Evolutionary conservation across 495 filamentous ascomycete species (phyloP).

Genomic region (Aspergillus bertholletiae): DNA sequence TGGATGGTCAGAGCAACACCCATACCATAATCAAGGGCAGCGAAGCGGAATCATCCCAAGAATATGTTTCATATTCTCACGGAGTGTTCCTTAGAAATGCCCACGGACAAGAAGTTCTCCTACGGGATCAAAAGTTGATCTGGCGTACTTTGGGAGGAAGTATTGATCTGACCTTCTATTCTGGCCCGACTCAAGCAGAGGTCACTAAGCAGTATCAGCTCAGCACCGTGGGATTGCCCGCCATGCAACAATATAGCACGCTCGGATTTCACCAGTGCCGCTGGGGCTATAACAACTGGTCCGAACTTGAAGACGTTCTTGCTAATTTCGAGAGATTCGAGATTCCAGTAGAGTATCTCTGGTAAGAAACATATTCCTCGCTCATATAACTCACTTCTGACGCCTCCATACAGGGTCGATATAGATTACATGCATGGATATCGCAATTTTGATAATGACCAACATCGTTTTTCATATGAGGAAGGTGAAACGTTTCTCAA

Average conservation of each 20-base stretch:
- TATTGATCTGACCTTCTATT: slow-evolving; percentile 61
- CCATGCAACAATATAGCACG: slow-evolving; percentile 61
- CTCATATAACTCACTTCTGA: background rate
- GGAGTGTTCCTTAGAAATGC: slow-evolving; percentile 62
- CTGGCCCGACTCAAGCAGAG: slow-evolving; percentile 53
- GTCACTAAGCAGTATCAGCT: slow-evolving; percentile 56
- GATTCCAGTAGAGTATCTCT: slow-evolving; percentile 66
- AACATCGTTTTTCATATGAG: slow-evolving; percentile 41
- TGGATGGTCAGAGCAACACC: slow-evolving; percentile 44
- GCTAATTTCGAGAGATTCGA: slow-evolving; percentile 55
- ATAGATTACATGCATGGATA: slow-evolving; percentile 59
- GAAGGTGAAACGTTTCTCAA: slow-evolving; percentile 59
- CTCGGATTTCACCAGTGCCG: slow-evolving; percentile 65
- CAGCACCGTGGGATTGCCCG: slow-evolving; percentile 55
- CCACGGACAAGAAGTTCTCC: slow-evolving; percentile 73
- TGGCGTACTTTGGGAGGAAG: slow-evolving; percentile 69
- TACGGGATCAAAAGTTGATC: slow-evolving; percentile 62
- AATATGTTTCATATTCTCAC: slow-evolving; percentile 60
- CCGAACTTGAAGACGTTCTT: slow-evolving; percentile 50
- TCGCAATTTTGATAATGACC: slow-evolving; percentile 58
- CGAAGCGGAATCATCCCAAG: slow-evolving; percentile 46
- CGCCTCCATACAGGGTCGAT: slow-evolving; percentile 39
- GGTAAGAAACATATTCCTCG: slow-evolving; percentile 34
- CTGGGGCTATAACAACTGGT: slow-evolving; percentile 64
- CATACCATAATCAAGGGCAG: slow-evolving; percentile 52